phyloP scores from a whole-genome alignment of 129 eudicot species.

The Logfia minima region DNA sequence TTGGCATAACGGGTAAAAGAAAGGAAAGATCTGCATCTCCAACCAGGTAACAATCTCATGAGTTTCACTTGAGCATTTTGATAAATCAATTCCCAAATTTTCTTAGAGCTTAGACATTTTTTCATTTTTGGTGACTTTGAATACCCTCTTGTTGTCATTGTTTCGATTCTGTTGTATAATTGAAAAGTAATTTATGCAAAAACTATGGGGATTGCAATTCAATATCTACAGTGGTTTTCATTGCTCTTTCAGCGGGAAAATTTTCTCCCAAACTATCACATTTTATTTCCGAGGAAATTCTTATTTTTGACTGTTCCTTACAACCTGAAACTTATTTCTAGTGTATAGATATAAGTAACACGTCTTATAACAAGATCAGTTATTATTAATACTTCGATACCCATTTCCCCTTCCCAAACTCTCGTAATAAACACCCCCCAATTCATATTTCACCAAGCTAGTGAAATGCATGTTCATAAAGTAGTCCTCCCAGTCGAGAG shows the following conservation, averaged over 20 bases:
- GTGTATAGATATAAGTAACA: background rate
- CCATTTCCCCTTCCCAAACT: too few species aligned
- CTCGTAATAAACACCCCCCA: background rate
- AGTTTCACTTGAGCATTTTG: conserved; percentile 5
- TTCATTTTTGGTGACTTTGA: conserved; percentile 7
- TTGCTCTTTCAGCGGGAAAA: background rate
- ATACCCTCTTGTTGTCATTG: conserved; percentile 1
- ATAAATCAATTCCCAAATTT: background rate
- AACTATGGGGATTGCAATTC: background rate
- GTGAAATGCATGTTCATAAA: conserved; percentile 38
- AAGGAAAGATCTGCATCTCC: conserved; percentile 58
- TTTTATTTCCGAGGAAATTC: too few species aligned
- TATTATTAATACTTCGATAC: too few species aligned
- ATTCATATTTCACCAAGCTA: conserved; percentile 27
- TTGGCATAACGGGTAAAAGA: conserved; percentile 54
- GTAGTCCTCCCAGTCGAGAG: conserved; percentile 39
- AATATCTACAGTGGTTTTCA: background rate
- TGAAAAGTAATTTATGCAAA: background rate
- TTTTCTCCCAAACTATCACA: too few species aligned
- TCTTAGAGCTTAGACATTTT: background rate
- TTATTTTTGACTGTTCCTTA: background rate
- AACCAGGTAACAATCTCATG: conserved; percentile 20
- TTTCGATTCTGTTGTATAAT: background rate
- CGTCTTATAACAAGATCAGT: too few species aligned
- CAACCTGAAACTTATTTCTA: background rate